Percentiles rank a stretch among this genome's conserved stretches.
Evolutionary conservation across 768 basidiomycete species (phyloP).

Genomic region (Tricholoma sp.): DNA sequence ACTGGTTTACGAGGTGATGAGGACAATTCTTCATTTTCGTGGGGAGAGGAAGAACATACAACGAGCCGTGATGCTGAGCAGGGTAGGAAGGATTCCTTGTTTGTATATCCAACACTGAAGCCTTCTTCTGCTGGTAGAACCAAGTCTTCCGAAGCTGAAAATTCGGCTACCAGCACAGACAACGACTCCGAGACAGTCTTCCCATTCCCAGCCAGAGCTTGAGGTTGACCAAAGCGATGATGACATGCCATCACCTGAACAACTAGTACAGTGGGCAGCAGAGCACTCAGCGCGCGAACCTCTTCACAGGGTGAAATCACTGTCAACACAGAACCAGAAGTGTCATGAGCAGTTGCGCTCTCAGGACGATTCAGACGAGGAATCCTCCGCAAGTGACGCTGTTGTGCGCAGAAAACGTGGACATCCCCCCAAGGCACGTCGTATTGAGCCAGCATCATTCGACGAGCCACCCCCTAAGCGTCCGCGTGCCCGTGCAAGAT

Average conservation of each 20-base stretch:
- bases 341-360: not conserved
- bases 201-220: not conserved
- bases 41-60: not conserved
- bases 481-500: slow-evolving; percentile 1
- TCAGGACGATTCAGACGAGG: not conserved
- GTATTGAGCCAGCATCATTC: not conserved
- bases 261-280: not conserved
- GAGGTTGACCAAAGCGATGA: not conserved
- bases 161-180: not conserved
- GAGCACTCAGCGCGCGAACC: not conserved
- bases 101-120: not conserved
- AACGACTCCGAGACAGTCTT: not conserved
- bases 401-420: not conserved
- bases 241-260: not conserved
- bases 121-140: not conserved
- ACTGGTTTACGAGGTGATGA: not conserved
- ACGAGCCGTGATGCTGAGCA: not conserved
- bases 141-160: not conserved
- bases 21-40: not conserved
- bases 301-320: not conserved
- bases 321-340: not conserved
- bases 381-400: not conserved
- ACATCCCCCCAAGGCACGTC: not conserved
- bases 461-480: not conserved
- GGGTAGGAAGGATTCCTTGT: not conserved